Evolutionary conservation across 805 yeast species (phyloP), one percentile per base, ranked within the genome.

Genomic region (Yarrowia yakushimensis): DNA sequence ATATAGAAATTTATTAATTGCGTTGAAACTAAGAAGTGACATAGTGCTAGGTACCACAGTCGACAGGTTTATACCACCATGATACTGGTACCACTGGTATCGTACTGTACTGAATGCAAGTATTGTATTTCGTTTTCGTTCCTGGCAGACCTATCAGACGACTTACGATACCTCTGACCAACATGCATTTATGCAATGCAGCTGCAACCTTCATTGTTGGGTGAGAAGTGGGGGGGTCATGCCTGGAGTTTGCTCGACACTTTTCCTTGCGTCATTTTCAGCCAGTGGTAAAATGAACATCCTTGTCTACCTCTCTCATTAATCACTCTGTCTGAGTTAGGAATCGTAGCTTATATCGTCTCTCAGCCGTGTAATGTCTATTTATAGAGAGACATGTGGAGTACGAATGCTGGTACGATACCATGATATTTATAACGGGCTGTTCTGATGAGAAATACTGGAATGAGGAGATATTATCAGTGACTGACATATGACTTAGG

Each of bases 131-230:
- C n/a, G n/a, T 10, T 3, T 17, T 20, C 18, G 23, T 18, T 18
- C 23, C 41, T 17, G 41, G 13, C 41, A 36, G 10, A 23, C 52
- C 52, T 45, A 45, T 45, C 52, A 45, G n/a, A 43, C 33, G 33
- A 18, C 48, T 33, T 43, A 33, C 27, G 48, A 43, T 27, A 17
- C 48, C 15, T 28, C 36, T 45, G 23, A 28, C 54, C 18, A 31
- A 30, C 20, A 15, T 46, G 54, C 54, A n/a, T 20, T 46, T 28
- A 46, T 46, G 54, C 54, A 46, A 46, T 46, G 54, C 54, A 31
- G 17, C 37, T 46, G 28, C 37, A 46, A 46, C 54, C 54, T 46
- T 31, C 54, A 18, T 9, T 28, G 12, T 18, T 17, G 18, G 22
- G 52, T 15, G 52, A 45, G 52, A 28, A 27, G 33, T 22, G 23